phyloP scores from a whole-genome alignment of 2,329 filamentous ascomycete species.

The Aspergillus sp. region DNA sequence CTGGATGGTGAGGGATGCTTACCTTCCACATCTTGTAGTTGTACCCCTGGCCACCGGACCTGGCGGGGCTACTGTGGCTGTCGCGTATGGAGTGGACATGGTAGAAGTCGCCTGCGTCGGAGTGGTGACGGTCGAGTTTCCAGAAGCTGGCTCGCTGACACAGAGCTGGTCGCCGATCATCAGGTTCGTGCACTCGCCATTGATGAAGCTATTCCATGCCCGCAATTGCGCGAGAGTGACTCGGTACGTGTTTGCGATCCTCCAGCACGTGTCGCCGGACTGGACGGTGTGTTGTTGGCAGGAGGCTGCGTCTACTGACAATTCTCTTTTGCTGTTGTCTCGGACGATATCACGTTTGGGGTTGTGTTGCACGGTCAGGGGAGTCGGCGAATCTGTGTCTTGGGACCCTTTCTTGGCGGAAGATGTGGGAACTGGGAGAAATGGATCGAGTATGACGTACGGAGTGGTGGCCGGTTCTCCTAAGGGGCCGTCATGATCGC shows the following conservation, averaged over 20 bases:
- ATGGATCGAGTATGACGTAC: neutral
- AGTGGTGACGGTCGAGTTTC: neutral
- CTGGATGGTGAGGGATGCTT: too few relatives aligned
- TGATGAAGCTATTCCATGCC: constrained; percentile 10
- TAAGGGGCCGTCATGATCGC: neutral
- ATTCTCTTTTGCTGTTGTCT: neutral
- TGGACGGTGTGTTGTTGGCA: constrained; percentile 5
- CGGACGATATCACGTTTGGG: neutral
- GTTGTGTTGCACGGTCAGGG: neutral
- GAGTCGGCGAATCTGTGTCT: neutral
- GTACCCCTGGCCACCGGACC: constrained; percentile 4
- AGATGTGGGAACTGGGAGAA: neutral
- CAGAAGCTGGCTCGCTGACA: neutral
- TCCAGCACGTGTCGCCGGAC: constrained; percentile 1
- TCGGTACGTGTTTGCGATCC: neutral
- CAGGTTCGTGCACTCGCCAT: constrained; percentile 11
- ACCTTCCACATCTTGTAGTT: constrained; percentile 9
- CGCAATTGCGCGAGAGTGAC: constrained; percentile 2
- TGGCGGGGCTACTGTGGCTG: constrained; percentile 1
- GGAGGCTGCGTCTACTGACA: neutral
- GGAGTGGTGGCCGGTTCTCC: neutral
- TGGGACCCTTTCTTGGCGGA: neutral
- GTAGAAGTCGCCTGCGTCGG: neutral
- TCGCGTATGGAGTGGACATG: constrained; percentile 4
- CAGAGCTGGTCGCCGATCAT: constrained; percentile 8